Evolutionary conservation across 176 grass and related monocot genomes (phyloP), one percentile per base, ranked within the genome.

Genomic region (Bothriochloa decipiens): DNA sequence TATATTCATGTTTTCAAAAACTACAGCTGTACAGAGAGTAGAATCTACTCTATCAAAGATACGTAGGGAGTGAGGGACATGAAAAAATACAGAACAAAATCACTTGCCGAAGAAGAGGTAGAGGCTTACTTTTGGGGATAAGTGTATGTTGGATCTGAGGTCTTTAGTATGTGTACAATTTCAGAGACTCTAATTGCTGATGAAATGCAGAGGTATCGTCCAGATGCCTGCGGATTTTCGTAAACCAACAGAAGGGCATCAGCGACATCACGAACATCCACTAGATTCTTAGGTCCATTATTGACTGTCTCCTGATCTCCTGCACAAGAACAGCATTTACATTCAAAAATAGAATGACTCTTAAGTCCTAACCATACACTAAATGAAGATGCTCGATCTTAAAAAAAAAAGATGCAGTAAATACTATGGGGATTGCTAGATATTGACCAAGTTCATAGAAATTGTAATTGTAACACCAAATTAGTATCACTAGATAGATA

Each of bases 191-290:
- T 84, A 47, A 79, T 67, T 67, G 43, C 41, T 22, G 20, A 3
- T 45, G 87, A 84, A 74, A 28, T 73, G 74, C 87, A 88, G 32
- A 88, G 49, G 68, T 88, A 84, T 1, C 87, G 81, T 72, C 87
- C 81, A 26, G 81, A 86, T 1, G 57, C 84, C n/a, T 32, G 58
- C 14, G 58, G 8, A 41, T 53, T 86, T 41, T 80, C 77, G 9
- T 86, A 86, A 15, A 16, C 69, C 84, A 86, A 41, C 26, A 81
- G 43, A 86, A 86, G 69, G 49, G 77, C 77, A 8, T 66, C 69
- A 22, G 85, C 69, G 11, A 86, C 85, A 67, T 86, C 85, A 65
- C 69, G 84, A 74, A 86, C 85, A 42, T 86, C 85, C n/a, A 86
- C 77, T 22, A 86, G 33, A 80, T 81, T 86, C 16, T 18, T 53